A percentile compares a stretch with the other conserved stretches of the same genome.
These are phyloP conservation scores for Stephania japonica DNA, from an alignment of 164 flowering plant genomes.

Conservation along the genomic window DNA sequence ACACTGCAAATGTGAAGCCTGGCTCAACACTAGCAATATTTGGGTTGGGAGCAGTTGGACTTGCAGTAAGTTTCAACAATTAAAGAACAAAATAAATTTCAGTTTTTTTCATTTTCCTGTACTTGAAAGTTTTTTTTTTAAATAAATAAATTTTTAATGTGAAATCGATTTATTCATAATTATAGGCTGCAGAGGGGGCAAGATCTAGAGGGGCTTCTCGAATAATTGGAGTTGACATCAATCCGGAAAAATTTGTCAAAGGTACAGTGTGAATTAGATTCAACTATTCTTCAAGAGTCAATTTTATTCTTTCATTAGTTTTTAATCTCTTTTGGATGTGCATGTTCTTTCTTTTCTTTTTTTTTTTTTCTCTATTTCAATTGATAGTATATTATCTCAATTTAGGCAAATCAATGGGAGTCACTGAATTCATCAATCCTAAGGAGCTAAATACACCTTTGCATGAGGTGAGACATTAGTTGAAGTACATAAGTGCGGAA, in stretches of 20 bases:
- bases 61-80: conserved; percentile 42
- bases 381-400: neutral
- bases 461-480: conserved; percentile 38
- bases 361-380: too few relatives aligned
- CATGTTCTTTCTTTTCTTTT: too few relatives aligned
- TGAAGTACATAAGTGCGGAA: neutral
- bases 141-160: too few relatives aligned
- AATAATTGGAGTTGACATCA: conserved; percentile 68
- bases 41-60: conserved; percentile 76
- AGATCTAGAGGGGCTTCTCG: conserved; percentile 56
- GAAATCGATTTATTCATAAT: neutral
- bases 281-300: too few relatives aligned
- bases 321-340: neutral
- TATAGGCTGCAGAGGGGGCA: conserved; percentile 70
- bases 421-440: conserved; percentile 66
- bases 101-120: neutral
- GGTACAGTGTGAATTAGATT: conserved; percentile 23
- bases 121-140: neutral
- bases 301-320: too few relatives aligned
- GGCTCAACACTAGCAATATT: conserved; percentile 62
- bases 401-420: conserved; percentile 46
- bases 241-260: conserved; percentile 41
- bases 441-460: conserved; percentile 33
- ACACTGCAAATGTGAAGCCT: conserved; percentile 52
- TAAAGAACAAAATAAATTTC: too few relatives aligned